Evolutionary conservation across 192 early-diverging fungal genomes (phyloP).

Genomic region (Cetraspora pellucida): DNA sequence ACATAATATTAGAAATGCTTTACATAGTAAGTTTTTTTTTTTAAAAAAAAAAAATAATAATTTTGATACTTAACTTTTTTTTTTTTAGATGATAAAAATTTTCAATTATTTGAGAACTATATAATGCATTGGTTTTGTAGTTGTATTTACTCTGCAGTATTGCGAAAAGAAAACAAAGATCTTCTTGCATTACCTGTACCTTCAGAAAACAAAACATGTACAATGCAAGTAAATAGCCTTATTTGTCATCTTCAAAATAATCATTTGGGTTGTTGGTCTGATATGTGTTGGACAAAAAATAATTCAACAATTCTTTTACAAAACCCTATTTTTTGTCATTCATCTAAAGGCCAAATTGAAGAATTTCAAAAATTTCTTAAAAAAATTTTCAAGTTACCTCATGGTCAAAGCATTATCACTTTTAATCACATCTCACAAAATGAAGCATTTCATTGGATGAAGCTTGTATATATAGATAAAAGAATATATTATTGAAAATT

Average conservation of each 20-base stretch:
- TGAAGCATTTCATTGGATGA: neutral
- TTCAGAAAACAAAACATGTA: neutral
- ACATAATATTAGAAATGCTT: neutral
- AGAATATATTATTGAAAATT: constrained; percentile 9
- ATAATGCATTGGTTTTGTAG: neutral
- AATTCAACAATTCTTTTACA: neutral
- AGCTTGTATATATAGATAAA: neutral
- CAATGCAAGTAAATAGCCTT: neutral
- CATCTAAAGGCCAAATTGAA: neutral
- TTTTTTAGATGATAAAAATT: neutral
- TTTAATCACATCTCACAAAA: neutral
- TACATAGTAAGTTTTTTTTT: neutral
- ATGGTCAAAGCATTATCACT: neutral
- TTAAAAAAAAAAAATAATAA: neutral
- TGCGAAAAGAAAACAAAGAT: neutral
- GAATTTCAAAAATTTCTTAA: neutral
- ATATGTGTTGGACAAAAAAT: constrained; percentile 2
- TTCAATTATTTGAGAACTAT: neutral
- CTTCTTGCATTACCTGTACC: too few species aligned
- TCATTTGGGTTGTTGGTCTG: neutral
- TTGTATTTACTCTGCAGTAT: neutral
- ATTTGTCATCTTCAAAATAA: neutral
- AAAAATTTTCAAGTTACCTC: neutral
- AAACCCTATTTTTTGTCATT: neutral
- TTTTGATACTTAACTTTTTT: neutral